Evolutionary conservation across 768 basidiomycete species (phyloP), one percentile per base, ranked within the genome.

Genomic region (Suillus placidus): DNA sequence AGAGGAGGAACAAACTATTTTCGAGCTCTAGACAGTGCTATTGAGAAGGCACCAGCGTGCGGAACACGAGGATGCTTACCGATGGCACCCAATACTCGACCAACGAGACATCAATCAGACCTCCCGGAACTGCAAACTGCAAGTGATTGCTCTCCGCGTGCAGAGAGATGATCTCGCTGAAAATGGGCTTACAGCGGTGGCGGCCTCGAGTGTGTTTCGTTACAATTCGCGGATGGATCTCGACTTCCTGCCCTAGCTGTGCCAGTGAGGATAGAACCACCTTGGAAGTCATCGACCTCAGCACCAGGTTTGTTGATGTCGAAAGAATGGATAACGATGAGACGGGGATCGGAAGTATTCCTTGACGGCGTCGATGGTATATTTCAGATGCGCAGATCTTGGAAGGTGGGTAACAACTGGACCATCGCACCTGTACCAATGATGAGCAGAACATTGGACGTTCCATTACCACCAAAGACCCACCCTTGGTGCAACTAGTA

Each of bases 321-420:
- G 80, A 99, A 99, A n/a, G 95, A 97, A 70, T 97, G 94, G 78
- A 99, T 99, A 76, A 99, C 96, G 76, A 99, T 99, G 70, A 99
- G 89, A 40, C 91, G 89, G 0, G 97, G 95, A 67, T 93, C 89
- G 35, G 94, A 90, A 40, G n/a, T n/a, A n/a, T n/a, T n/a, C n/a
- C n/a, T n/a, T n/a, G n/a, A n/a, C n/a, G n/a, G n/a, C n/a, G n/a
- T n/a, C n/a, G n/a, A n/a, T n/a, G n/a, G n/a, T n/a, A n/a, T n/a
- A n/a, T n/a, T n/a, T n/a, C n/a, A n/a, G n/a, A n/a, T n/a, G n/a
- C n/a, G n/a, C n/a, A n/a, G n/a, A n/a, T n/a, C n/a, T n/a, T n/a
- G n/a, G n/a, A n/a, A n/a, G n/a, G n/a, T n/a, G n/a, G n/a, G n/a
- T n/a, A n/a, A n/a, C n/a, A n/a, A n/a, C n/a, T n/a, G n/a, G n/a